phyloP scores from a whole-genome alignment of 306 rosid species.

The Quercus rubra region DNA sequence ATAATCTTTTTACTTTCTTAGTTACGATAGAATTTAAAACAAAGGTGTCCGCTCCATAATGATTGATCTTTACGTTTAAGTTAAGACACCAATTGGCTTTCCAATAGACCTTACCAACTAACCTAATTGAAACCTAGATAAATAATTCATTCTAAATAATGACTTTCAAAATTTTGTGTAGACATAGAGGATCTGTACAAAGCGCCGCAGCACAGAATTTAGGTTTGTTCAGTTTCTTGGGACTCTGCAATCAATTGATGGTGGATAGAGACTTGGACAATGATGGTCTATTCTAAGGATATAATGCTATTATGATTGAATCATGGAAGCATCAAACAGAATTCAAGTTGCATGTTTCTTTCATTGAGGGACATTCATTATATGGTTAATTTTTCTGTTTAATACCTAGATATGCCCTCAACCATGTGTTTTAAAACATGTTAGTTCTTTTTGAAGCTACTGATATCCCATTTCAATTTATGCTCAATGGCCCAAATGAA shows the following conservation, averaged over 20 bases:
- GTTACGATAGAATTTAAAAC: no score
- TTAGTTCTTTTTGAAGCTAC: neutral
- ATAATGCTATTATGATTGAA: conserved; percentile 78
- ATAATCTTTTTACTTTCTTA: neutral
- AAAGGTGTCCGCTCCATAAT: no score
- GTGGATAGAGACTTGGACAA: no score
- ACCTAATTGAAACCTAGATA: no score
- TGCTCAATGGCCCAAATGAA: neutral
- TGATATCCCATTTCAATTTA: neutral
- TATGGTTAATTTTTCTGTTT: neutral
- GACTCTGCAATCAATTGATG: no score
- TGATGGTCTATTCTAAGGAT: conserved; percentile 77
- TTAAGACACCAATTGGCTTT: no score
- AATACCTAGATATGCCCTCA: neutral
- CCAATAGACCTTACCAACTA: no score
- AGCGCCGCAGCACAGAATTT: conserved; percentile 59
- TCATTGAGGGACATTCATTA: conserved; percentile 54
- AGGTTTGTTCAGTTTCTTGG: conserved; percentile 10
- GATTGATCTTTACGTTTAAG: no score
- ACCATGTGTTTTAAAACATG: neutral
- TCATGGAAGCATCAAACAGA: conserved; percentile 60
- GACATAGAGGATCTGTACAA: conserved; percentile 72
- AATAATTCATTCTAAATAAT: conserved; percentile 24
- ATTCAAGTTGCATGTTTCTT: conserved; percentile 74
- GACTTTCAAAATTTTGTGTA: conserved; percentile 70